Evolutionary conservation across 768 basidiomycete species (phyloP).

Genomic region (Auricularia heimuer): DNA sequence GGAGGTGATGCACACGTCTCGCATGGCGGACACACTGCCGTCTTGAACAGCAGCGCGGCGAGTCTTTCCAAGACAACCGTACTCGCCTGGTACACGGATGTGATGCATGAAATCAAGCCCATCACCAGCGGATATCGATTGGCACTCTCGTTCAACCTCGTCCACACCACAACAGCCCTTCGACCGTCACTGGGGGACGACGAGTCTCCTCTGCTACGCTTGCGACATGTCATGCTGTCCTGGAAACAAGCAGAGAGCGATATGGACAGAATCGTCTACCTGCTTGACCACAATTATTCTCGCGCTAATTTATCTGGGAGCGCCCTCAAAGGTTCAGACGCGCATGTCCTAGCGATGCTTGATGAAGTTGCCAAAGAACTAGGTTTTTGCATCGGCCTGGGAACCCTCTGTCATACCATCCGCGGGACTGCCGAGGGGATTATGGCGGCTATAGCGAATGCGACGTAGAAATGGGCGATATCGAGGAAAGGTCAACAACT

Average conservation of each 20-base stretch:
- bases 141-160: slow-evolving; percentile 12
- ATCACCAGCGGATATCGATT: slow-evolving; percentile 11
- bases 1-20: slow-evolving; percentile 8
- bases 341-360: background rate
- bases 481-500: background rate
- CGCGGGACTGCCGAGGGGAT: background rate
- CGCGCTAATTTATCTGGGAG: background rate
- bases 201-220: background rate
- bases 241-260: slow-evolving; percentile 5
- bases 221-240: slow-evolving; percentile 5
- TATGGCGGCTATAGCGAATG: background rate
- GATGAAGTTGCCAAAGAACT: background rate
- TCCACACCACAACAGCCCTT: slow-evolving; percentile 2
- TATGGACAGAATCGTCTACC: slow-evolving; percentile 7
- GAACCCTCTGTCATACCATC: background rate
- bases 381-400: background rate
- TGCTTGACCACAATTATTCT: slow-evolving; percentile 10
- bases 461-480: background rate
- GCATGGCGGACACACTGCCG: background rate
- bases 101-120: slow-evolving; percentile 10
- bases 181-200: background rate
- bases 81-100: slow-evolving; percentile 13
- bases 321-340: background rate
- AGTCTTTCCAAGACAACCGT: slow-evolving; percentile 5
- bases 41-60: background rate